Conservation (phyloP, 176 grass and related monocot genomes). For the Oryza punctata region DNA sequence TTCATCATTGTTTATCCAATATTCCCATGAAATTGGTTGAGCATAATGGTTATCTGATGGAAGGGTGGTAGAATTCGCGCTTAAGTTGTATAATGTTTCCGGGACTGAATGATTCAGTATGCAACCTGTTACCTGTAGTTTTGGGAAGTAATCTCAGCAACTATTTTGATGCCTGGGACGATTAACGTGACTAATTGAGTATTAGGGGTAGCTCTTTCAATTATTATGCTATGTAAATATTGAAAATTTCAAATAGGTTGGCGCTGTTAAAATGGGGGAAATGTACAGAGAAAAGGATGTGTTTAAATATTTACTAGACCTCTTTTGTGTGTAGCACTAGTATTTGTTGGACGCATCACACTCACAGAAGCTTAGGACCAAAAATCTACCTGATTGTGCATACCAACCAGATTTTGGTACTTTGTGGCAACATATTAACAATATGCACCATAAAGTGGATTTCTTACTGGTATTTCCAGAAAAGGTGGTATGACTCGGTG, state of each 20-base stretch:
- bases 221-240: neutral
- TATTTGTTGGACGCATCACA: slow-evolving; percentile 14
- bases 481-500: neutral
- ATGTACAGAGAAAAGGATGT: neutral
- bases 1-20: neutral
- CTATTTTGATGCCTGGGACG: neutral
- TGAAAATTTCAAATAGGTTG: neutral
- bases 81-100: neutral
- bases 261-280: neutral
- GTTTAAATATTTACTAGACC: neutral
- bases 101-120: slow-evolving; percentile 5
- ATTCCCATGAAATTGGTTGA: neutral
- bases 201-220: slow-evolving; percentile 11
- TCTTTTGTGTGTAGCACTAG: neutral
- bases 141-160: neutral
- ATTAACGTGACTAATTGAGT: slow-evolving; percentile 1
- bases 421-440: neutral
- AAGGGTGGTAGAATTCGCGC: neutral
- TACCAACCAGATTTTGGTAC: neutral
- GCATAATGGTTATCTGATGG: neutral
- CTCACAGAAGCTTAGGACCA: neutral
- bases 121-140: neutral
- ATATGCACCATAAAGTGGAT: neutral
- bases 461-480: slow-evolving; percentile 15
- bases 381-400: neutral